phyloP scores from a whole-genome alignment of 2,329 filamentous ascomycete genomes.

The Colletotrichum lini region DNA sequence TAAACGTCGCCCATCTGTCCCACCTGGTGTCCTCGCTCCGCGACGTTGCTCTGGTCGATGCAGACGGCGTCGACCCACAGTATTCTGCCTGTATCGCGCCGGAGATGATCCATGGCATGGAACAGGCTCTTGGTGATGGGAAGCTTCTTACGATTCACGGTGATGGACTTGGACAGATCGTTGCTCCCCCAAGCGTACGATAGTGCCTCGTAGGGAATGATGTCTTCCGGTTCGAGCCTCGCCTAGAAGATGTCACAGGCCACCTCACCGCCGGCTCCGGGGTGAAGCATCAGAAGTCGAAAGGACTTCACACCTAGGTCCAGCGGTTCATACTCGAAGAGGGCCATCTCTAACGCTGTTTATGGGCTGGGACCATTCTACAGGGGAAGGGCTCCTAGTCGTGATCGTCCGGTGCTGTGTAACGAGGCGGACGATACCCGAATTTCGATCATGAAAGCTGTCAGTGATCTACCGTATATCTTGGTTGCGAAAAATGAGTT shows the following conservation, averaged over 20 bases:
- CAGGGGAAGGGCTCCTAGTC: background rate
- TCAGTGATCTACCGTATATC: background rate
- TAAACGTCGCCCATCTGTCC: constrained; percentile 13
- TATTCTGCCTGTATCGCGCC: background rate
- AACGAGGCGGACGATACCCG: background rate
- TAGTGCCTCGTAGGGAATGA: background rate
- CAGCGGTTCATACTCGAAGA: constrained; percentile 12
- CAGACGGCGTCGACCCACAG: constrained; percentile 19
- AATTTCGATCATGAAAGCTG: background rate
- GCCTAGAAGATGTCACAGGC: constrained; percentile 18
- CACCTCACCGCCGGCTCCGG: background rate
- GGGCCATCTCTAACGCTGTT: background rate
- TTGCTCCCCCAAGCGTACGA: constrained; percentile 1
- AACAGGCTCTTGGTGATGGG: background rate
- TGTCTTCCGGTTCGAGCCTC: background rate
- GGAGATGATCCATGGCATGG: background rate
- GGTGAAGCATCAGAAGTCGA: constrained; percentile 12
- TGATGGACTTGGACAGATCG: background rate
- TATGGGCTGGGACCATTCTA: background rate
- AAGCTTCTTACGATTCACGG: background rate
- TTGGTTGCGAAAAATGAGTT: background rate
- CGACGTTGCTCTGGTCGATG: background rate
- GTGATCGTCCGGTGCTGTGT: background rate
- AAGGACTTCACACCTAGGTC: background rate
- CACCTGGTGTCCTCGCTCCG: constrained; percentile 3